Evolutionary conservation across 306 rosid species (phyloP).

Genomic region (Albizia julibrissin): DNA sequence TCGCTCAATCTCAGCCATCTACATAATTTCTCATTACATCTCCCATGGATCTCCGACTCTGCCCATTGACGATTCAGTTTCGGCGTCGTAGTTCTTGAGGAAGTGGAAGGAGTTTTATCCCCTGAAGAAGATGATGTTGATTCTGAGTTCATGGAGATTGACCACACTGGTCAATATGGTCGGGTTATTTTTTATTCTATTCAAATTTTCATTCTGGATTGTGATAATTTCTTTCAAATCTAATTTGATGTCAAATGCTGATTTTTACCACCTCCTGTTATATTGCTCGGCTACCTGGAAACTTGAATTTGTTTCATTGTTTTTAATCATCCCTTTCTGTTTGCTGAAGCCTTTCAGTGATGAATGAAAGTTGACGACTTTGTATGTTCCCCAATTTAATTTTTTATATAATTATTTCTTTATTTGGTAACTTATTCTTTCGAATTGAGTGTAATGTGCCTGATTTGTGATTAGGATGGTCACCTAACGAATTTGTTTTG

Average conservation of each 20-base stretch:
- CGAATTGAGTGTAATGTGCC: not conserved
- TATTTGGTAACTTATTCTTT: not conserved
- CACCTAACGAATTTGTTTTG: slow-evolving; percentile 19
- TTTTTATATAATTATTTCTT: slow-evolving; percentile 10
- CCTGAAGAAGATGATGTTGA: slow-evolving; percentile 73
- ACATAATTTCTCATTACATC: too few relatives aligned
- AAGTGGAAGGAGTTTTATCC: too few relatives aligned
- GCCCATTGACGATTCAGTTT: too few relatives aligned
- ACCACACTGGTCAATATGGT: slow-evolving; percentile 87
- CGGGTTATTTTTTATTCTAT: slow-evolving; percentile 62
- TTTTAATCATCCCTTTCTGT: not conserved
- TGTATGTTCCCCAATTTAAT: not conserved
- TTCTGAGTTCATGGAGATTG: slow-evolving; percentile 77
- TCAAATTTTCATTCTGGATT: not conserved
- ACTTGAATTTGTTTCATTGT: not conserved
- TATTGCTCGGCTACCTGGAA: not conserved
- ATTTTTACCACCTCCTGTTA: slow-evolving; percentile 17
- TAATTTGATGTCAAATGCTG: slow-evolving; percentile 16
- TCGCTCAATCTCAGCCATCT: too few relatives aligned
- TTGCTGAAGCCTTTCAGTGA: not conserved
- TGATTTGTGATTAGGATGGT: not conserved
- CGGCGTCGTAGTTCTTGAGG: too few relatives aligned
- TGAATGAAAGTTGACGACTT: not conserved
- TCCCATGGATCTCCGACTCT: too few relatives aligned
- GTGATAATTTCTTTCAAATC: not conserved